These are phyloP conservation scores for Saposhnikovia divaricata DNA, from an alignment of 129 eudicot species.

Conservation along the genomic window DNA sequence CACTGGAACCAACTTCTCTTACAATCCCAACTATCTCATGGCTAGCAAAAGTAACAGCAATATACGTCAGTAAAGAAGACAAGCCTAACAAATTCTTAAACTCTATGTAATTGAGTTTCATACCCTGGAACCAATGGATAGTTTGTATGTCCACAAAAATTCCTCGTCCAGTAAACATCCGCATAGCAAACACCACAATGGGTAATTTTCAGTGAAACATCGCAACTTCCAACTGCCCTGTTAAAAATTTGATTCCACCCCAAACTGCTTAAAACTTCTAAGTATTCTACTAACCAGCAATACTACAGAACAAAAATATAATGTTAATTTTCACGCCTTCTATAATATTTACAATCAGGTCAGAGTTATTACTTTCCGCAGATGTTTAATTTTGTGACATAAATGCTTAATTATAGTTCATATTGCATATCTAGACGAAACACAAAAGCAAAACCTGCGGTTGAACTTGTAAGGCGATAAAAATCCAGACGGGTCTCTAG, in stretches of 20 bases:
- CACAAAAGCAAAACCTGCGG: conserved; percentile 46
- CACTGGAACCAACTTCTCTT: conserved; percentile 58
- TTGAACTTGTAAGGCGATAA: conserved; percentile 68
- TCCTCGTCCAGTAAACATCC: conserved; percentile 84
- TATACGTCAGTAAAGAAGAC: background rate
- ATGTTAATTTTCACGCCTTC: background rate
- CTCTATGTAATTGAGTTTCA: background rate
- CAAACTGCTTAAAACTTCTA: background rate
- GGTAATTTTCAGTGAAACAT: conserved; percentile 52
- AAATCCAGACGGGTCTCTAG: conserved; percentile 74
- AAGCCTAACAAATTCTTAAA: too few relatives aligned
- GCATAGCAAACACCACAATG: conserved; percentile 88
- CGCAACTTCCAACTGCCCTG: conserved; percentile 73
- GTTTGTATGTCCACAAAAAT: conserved; percentile 24
- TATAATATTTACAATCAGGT: background rate
- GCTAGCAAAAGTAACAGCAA: conserved; percentile 24
- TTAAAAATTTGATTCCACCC: background rate
- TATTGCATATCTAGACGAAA: too few relatives aligned
- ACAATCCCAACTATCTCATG: conserved; percentile 94
- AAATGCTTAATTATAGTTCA: background rate
- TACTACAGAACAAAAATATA: background rate
- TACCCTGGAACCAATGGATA: conserved; percentile 92
- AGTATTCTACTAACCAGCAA: too few relatives aligned
- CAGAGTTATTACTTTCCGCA: too few relatives aligned
- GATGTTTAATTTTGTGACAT: background rate